A percentile compares a stretch with the other conserved stretches of the same genome.
Evolutionary conservation across 1,284 basidiomycete genomes (phyloP).

Genomic region (Apiotrichum akiyoshidainum): DNA sequence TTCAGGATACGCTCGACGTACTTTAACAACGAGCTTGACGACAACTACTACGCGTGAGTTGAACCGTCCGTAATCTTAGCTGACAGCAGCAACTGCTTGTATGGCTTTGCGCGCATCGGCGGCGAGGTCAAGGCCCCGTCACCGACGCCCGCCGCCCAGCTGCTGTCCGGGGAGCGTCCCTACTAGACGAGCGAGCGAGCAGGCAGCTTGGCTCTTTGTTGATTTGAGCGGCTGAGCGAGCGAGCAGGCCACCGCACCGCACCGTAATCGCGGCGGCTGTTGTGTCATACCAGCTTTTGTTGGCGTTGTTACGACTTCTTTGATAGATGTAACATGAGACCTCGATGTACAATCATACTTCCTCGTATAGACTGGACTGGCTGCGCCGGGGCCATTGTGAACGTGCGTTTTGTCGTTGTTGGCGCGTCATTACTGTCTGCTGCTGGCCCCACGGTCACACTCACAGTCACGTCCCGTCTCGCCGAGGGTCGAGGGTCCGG

Average conservation of each 20-base stretch:
- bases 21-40: constrained; percentile 82
- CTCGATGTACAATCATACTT: constrained; percentile 7
- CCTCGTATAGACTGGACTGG: too few relatives aligned
- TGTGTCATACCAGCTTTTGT: not conserved
- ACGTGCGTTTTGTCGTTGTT: too few relatives aligned
- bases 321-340: constrained; percentile 10
- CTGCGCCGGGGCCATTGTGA: too few relatives aligned
- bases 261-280: not conserved
- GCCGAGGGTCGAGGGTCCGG: too few relatives aligned
- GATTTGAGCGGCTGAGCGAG: not conserved
- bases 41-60: constrained; percentile 54
- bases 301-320: constrained; percentile 11
- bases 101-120: not conserved
- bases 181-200: constrained; percentile 7
- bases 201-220: not conserved
- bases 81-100: constrained; percentile 10
- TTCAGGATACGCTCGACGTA: constrained; percentile 93
- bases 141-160: constrained; percentile 22
- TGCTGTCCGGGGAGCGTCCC: constrained; percentile 21
- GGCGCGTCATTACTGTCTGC: too few relatives aligned
- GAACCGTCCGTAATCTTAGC: constrained; percentile 6
- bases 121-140: constrained; percentile 17
- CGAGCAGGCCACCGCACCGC: not conserved
- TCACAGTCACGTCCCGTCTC: too few relatives aligned
- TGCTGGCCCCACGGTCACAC: too few relatives aligned